A percentile compares a stretch with the other conserved stretches of the same genome.
These are phyloP conservation scores for Magnaporthiopsis incrustans DNA, from an alignment of 2,329 filamentous ascomycete species.

Conservation along the genomic window DNA sequence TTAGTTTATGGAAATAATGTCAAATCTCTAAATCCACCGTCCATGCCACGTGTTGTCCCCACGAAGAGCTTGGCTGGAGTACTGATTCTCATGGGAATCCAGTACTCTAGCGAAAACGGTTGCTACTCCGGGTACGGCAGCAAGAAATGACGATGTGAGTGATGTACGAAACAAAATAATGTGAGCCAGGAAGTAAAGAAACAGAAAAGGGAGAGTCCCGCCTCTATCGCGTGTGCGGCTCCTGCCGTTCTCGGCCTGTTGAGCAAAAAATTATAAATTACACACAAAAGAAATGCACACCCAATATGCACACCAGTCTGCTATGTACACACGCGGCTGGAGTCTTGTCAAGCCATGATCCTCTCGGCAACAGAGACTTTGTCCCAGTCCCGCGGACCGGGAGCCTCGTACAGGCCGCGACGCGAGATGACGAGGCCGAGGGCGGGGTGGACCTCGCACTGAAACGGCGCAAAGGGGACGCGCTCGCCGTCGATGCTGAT, in stretches of 20 bases:
- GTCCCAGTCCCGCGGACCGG: conserved; percentile 46
- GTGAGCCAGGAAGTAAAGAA: neutral
- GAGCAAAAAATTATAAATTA: neutral
- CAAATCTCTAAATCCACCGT: neutral
- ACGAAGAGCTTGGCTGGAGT: too few species aligned
- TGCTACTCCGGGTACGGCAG: neutral
- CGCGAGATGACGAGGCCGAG: conserved; percentile 81
- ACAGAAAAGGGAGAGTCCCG: neutral
- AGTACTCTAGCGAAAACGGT: too few species aligned
- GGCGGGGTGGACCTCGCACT: conserved; percentile 78
- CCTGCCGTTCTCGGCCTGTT: too few species aligned
- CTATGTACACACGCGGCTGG: too few species aligned
- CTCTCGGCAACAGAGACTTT: conserved; percentile 21
- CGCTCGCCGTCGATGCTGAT: conserved; percentile 93
- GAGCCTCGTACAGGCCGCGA: conserved; percentile 62
- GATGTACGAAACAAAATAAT: neutral
- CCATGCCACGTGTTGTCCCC: neutral
- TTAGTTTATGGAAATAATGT: neutral
- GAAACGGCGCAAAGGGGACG: conserved; percentile 80
- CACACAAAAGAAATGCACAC: neutral
- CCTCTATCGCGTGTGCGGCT: neutral
- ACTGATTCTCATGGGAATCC: too few species aligned
- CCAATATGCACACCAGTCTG: neutral
- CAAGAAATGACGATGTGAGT: too few species aligned
- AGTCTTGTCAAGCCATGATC: conserved; percentile 16